These are phyloP conservation scores for Pleurotus giganteus DNA, from an alignment of 768 basidiomycete genomes.

Conservation along the genomic window DNA sequence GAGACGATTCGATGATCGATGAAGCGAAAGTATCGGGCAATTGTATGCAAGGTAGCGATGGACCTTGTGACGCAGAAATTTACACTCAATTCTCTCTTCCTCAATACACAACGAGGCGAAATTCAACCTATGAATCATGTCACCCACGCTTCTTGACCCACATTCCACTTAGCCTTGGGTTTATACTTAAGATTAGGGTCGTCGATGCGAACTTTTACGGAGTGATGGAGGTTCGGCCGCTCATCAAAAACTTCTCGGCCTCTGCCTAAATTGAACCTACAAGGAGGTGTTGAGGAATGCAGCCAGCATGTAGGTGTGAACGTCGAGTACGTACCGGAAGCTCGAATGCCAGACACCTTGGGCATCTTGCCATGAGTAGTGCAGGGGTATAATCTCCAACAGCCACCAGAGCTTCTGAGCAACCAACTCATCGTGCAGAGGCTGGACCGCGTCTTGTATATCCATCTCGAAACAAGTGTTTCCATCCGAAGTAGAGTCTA, in stretches of 20 bases:
- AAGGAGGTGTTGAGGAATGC: not conserved
- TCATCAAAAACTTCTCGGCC: slow-evolving; percentile 48
- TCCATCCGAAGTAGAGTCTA: not conserved
- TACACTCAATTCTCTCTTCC: too few relatives aligned
- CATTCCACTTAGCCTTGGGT: slow-evolving; percentile 53
- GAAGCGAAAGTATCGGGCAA: too few relatives aligned
- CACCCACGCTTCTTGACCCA: slow-evolving; percentile 48
- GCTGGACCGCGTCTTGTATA: slow-evolving; percentile 41
- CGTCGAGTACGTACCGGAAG: slow-evolving; percentile 44
- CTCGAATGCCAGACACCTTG: slow-evolving; percentile 51
- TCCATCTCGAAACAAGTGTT: slow-evolving; percentile 21
- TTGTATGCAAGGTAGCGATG: too few relatives aligned
- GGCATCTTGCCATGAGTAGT: slow-evolving; percentile 54
- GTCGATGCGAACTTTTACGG: slow-evolving; percentile 59
- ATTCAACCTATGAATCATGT: too few relatives aligned
- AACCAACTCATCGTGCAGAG: slow-evolving; percentile 52
- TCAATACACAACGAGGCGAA: too few relatives aligned
- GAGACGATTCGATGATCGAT: too few relatives aligned
- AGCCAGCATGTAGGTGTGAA: too few relatives aligned
- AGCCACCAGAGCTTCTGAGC: slow-evolving; percentile 58
- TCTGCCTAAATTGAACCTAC: slow-evolving; percentile 53
- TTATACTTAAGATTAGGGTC: slow-evolving; percentile 47
- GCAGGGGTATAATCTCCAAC: slow-evolving; percentile 62
- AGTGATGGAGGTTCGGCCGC: slow-evolving; percentile 58
- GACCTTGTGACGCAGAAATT: too few relatives aligned